Conservation (phyloP, 805 yeast species). For the Ogataea neopini region DNA sequence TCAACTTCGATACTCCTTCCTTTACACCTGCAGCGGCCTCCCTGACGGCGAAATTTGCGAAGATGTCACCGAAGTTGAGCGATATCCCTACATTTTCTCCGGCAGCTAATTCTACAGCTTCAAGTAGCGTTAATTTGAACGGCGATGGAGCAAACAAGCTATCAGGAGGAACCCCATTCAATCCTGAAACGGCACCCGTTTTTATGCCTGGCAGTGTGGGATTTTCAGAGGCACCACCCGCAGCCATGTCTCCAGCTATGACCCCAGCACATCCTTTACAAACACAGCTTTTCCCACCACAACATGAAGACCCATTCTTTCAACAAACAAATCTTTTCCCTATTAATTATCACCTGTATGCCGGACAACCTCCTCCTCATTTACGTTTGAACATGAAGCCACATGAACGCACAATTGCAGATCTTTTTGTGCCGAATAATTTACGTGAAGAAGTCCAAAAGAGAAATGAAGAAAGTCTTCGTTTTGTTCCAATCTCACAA, state of each 20-base stretch:
- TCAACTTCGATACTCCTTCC: slow-evolving; percentile 56
- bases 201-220: slow-evolving; percentile 36
- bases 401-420: slow-evolving; percentile 68
- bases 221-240: slow-evolving; percentile 35
- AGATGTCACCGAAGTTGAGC: slow-evolving; percentile 49
- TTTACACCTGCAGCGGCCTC: slow-evolving; percentile 46
- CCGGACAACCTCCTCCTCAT: slow-evolving; percentile 85
- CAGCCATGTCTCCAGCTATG: slow-evolving; percentile 10
- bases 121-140: slow-evolving; percentile 8
- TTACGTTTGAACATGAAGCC: slow-evolving; percentile 58
- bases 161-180: slow-evolving; percentile 22
- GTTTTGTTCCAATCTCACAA: slow-evolving; percentile 49
- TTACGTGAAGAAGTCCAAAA: slow-evolving; percentile 69
- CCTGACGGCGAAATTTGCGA: slow-evolving; percentile 40
- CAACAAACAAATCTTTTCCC: slow-evolving; percentile 46
- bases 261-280: slow-evolving; percentile 10
- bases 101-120: slow-evolving; percentile 21
- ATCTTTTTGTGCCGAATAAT: slow-evolving; percentile 70
- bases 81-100: slow-evolving; percentile 54
- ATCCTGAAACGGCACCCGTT: slow-evolving; percentile 35
- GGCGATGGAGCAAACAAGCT: not conserved
- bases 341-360: slow-evolving; percentile 81
- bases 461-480: slow-evolving; percentile 80
- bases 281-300: slow-evolving; percentile 5
- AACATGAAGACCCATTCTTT: slow-evolving; percentile 31